Evolutionary conservation across 306 rosid genomes (phyloP).

Genomic region (Fragaria vesca): DNA sequence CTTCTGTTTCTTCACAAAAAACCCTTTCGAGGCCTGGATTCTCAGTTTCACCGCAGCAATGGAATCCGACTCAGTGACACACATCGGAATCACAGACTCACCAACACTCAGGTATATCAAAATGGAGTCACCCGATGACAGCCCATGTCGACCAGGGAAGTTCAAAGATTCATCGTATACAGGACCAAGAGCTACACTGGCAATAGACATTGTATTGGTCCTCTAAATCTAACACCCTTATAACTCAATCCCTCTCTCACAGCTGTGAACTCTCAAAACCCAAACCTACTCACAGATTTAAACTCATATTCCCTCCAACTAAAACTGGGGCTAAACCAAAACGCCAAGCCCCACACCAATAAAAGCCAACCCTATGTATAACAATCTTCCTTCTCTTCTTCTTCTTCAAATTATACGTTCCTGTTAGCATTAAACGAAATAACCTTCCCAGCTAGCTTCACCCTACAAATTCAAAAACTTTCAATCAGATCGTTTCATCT

Average conservation of each 20-base stretch:
- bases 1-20: slow-evolving; percentile 63
- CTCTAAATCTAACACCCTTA: slow-evolving; percentile 41
- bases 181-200: slow-evolving; percentile 52
- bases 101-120: slow-evolving; percentile 57
- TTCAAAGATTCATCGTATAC: slow-evolving; percentile 32
- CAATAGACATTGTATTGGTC: slow-evolving; percentile 41
- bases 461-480: slow-evolving; percentile 36
- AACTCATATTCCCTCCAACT: slow-evolving; percentile 6
- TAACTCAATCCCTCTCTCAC: slow-evolving; percentile 25
- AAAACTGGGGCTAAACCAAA: not conserved
- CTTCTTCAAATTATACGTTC: slow-evolving; percentile 13
- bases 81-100: slow-evolving; percentile 69
- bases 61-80: slow-evolving; percentile 56
- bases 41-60: slow-evolving; percentile 78
- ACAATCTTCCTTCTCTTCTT: not conserved
- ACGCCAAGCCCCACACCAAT: not conserved
- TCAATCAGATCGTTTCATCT: slow-evolving; percentile 5
- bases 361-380: not conserved
- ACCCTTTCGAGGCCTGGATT: slow-evolving; percentile 60
- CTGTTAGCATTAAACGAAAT: slow-evolving; percentile 1
- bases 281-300: not conserved
- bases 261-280: slow-evolving; percentile 36
- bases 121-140: slow-evolving; percentile 37
- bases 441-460: slow-evolving; percentile 20
- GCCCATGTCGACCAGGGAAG: slow-evolving; percentile 20